phyloP scores from a whole-genome alignment of 306 rosid species.

The Prunus mume region DNA sequence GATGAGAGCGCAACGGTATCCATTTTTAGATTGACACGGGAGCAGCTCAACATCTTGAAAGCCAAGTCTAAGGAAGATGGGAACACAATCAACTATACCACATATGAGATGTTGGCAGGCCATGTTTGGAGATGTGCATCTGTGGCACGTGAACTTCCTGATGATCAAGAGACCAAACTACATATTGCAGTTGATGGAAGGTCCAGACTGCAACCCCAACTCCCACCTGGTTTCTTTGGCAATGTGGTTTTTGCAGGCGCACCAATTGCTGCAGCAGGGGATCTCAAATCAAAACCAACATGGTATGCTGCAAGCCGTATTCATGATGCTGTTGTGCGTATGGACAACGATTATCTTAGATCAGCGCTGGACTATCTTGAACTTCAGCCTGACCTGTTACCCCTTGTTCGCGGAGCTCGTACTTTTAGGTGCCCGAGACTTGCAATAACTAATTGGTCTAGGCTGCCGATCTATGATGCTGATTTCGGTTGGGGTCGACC shows the following conservation, averaged over 20 bases:
- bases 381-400: conserved; percentile 63
- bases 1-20: conserved; percentile 41
- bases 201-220: conserved; percentile 63
- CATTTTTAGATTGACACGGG: conserved; percentile 53
- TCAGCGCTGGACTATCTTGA: conserved; percentile 75
- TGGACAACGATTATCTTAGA: conserved; percentile 70
- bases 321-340: conserved; percentile 44
- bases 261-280: conserved; percentile 60
- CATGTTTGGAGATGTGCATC: conserved; percentile 68
- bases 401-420: conserved; percentile 73
- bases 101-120: conserved; percentile 34
- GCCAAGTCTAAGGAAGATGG: conserved; percentile 67
- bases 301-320: conserved; percentile 76
- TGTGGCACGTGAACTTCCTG: conserved; percentile 60
- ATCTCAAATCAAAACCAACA: conserved; percentile 61
- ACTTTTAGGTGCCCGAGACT: conserved; percentile 77
- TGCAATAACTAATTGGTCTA: conserved; percentile 83
- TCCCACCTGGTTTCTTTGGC: conserved; percentile 79
- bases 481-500: conserved; percentile 97
- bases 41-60: conserved; percentile 54
- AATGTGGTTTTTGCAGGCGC: conserved; percentile 69
- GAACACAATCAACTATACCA: background rate
- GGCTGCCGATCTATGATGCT: conserved; percentile 92
- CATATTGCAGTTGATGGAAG: conserved; percentile 79
- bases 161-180: conserved; percentile 65